These are phyloP conservation scores for Mucor lusitanicus DNA, from an alignment of 371 early-diverging fungal genomes.

Conservation along the genomic window DNA sequence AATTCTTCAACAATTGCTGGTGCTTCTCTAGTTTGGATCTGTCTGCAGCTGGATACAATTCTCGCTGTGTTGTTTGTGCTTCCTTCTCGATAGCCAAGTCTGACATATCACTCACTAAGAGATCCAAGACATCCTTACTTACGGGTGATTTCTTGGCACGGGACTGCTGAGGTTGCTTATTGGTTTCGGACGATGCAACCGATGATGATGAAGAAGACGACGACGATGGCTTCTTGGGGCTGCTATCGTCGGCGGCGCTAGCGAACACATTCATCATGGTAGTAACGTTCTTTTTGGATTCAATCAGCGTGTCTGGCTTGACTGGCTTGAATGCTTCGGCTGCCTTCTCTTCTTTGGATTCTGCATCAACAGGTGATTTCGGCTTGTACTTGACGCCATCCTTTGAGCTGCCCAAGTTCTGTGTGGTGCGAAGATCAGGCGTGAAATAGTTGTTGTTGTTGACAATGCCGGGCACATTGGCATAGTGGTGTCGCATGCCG, in stretches of 20 bases:
- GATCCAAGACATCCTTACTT: constrained; percentile 21
- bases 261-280: constrained; percentile 37
- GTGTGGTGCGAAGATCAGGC: constrained; percentile 36
- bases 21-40: neutral
- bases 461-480: constrained; percentile 28
- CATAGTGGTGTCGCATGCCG: constrained; percentile 41
- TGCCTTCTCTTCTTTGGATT: constrained; percentile 18
- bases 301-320: constrained; percentile 13
- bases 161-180: neutral
- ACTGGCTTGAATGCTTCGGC: constrained; percentile 25
- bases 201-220: neutral
- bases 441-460: constrained; percentile 16
- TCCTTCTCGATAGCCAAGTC: neutral
- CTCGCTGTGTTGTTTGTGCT: neutral
- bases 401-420: constrained; percentile 35
- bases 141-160: constrained; percentile 11
- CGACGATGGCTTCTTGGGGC: neutral
- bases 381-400: neutral
- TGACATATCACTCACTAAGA: constrained; percentile 1
- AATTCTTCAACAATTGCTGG: constrained; percentile 11
- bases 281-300: constrained; percentile 38
- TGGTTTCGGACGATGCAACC: neutral
- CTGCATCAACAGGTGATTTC: neutral
- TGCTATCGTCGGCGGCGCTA: neutral
- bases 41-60: constrained; percentile 13